These are phyloP conservation scores for Camelina neglecta DNA, from an alignment of 345 rosid species.

Conservation along the genomic window DNA sequence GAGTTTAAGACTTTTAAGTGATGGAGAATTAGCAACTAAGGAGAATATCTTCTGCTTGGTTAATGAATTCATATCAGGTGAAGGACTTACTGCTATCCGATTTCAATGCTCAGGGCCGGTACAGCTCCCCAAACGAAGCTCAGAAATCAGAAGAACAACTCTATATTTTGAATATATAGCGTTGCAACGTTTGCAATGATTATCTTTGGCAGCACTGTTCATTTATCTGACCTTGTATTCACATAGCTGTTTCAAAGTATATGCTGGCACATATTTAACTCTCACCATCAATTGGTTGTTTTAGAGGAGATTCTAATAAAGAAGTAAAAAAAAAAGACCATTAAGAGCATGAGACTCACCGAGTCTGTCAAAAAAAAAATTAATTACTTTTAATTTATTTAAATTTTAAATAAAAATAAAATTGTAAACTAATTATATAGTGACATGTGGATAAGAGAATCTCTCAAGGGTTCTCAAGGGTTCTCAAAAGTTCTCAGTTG, in stretches of 20 bases:
- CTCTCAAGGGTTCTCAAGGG: too few relatives aligned
- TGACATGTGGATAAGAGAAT: too few relatives aligned
- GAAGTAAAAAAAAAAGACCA: constrained; percentile 39
- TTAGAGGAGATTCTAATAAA: constrained; percentile 39
- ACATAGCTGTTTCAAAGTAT: constrained; percentile 56
- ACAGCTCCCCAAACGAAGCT: constrained; percentile 49
- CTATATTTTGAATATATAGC: constrained; percentile 50
- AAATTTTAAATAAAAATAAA: too few relatives aligned
- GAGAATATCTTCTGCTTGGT: constrained; percentile 43
- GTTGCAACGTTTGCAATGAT: constrained; percentile 47
- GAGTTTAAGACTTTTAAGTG: too few relatives aligned
- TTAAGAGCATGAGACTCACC: too few relatives aligned
- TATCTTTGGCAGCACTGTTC: constrained; percentile 56
- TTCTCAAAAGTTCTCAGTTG: too few relatives aligned
- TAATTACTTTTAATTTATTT: too few relatives aligned
- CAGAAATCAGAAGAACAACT: constrained; percentile 44
- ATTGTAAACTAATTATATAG: too few relatives aligned
- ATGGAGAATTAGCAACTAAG: too few relatives aligned
- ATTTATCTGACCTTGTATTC: constrained; percentile 65
- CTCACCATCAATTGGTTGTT: constrained; percentile 38
- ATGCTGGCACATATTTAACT: constrained; percentile 63
- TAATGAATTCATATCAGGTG: constrained; percentile 57
- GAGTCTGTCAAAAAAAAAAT: too few relatives aligned
- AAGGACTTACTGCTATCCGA: constrained; percentile 64
- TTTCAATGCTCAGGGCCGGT: constrained; percentile 65